Percentiles rank a stretch among this genome's conserved stretches.
Conservation (phyloP, 2,329 filamentous ascomycete species). For the Monilinia aucupariae region DNA sequence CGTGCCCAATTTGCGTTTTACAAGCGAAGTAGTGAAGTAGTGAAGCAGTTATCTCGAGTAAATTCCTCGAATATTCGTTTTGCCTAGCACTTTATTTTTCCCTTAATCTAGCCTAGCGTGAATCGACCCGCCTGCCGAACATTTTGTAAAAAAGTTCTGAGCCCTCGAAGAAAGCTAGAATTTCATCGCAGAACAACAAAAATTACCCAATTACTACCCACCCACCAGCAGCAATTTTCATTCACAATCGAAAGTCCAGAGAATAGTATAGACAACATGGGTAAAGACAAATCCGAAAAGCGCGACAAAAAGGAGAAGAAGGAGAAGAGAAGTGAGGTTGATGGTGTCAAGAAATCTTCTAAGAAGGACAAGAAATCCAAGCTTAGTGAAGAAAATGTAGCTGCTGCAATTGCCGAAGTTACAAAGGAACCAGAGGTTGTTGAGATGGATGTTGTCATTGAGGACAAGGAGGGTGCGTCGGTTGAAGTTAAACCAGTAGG, state of each 20-base stretch:
- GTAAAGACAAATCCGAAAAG: slow-evolving; percentile 34
- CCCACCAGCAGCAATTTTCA: slow-evolving; percentile 10
- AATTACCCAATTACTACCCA: slow-evolving; percentile 11
- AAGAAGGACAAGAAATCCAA: slow-evolving; percentile 40
- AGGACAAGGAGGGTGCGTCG: slow-evolving; percentile 38
- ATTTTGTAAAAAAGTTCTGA: slow-evolving; percentile 20
- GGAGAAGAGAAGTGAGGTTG: slow-evolving; percentile 53
- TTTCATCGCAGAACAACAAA: slow-evolving; percentile 15
- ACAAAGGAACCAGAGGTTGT: slow-evolving; percentile 49
- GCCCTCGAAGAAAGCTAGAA: slow-evolving; percentile 2
- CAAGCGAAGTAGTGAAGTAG: too few relatives aligned
- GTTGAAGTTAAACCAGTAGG: slow-evolving; percentile 44
- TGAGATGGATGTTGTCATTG: slow-evolving; percentile 40
- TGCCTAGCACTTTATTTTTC: too few relatives aligned
- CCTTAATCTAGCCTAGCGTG: slow-evolving; percentile 21
- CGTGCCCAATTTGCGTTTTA: neutral
- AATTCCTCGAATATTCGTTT: too few relatives aligned
- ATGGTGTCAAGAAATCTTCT: slow-evolving; percentile 41
- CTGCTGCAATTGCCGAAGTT: slow-evolving; percentile 59
- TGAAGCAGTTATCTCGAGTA: too few relatives aligned
- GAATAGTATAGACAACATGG: slow-evolving; percentile 26
- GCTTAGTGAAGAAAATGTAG: slow-evolving; percentile 45
- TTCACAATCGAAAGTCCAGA: slow-evolving; percentile 6
- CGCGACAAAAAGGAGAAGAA: slow-evolving; percentile 57
- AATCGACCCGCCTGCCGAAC: slow-evolving; percentile 14